Conservation (phyloP, 305 asterid species). For the Fraxinus albicans region DNA sequence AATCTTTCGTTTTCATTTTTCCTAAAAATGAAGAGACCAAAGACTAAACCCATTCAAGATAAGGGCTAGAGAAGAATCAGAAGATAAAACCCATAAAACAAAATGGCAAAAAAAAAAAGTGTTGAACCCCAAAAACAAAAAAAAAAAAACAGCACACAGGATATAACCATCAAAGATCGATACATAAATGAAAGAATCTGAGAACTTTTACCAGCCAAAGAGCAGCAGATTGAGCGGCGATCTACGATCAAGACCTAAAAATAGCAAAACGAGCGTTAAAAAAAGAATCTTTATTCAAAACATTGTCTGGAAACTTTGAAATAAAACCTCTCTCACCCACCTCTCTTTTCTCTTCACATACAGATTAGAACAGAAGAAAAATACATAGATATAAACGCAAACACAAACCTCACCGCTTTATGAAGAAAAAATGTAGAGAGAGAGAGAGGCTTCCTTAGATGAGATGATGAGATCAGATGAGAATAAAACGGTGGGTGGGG, state of each 20-base stretch:
- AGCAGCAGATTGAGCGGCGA: constrained; percentile 53
- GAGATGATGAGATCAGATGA: constrained; percentile 42
- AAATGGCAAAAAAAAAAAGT: not conserved
- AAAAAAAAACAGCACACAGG: constrained; percentile 15
- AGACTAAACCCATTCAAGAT: constrained; percentile 30
- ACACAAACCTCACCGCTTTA: constrained; percentile 39
- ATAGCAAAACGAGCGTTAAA: constrained; percentile 33
- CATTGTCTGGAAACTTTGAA: constrained; percentile 3
- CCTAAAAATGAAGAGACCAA: constrained; percentile 10
- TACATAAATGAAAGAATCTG: constrained; percentile 25
- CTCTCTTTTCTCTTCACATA: constrained; percentile 22
- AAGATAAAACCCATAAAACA: constrained; percentile 35
- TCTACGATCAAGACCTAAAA: constrained; percentile 63
- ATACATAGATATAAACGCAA: constrained; percentile 23
- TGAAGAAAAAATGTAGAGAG: constrained; percentile 27
- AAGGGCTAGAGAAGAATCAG: not conserved
- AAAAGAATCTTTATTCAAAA: constrained; percentile 18
- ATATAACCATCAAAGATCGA: constrained; percentile 30
- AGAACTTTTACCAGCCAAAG: constrained; percentile 47
- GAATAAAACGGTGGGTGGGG: constrained; percentile 48
- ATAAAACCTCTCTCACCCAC: constrained; percentile 31
- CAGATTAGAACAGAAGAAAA: constrained; percentile 27
- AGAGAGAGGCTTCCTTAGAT: constrained; percentile 26
- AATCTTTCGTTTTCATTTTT: not conserved
- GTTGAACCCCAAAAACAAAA: constrained; percentile 22